phyloP scores from a whole-genome alignment of 1,139 yeast genomes.

The Kodamaea arcana region DNA sequence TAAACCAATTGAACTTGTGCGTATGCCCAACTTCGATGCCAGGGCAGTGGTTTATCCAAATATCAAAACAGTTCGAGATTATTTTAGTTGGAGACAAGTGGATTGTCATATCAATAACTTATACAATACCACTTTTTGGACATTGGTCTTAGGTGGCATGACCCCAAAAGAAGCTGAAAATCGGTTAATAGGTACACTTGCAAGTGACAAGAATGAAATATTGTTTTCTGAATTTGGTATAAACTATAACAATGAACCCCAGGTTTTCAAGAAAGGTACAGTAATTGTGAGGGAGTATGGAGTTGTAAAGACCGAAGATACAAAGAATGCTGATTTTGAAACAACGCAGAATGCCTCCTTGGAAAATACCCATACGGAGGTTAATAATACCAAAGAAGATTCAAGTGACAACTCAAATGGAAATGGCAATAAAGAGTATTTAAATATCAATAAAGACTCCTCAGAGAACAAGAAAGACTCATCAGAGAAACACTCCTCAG shows the following conservation, averaged over 20 bases:
- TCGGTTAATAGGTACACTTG: conserved; percentile 64
- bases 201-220: conserved; percentile 85
- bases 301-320: conserved; percentile 1
- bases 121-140: conserved; percentile 93
- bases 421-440: conserved; percentile 2
- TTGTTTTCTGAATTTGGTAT: conserved; percentile 72
- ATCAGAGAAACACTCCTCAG: no score
- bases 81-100: conserved; percentile 92
- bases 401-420: no score
- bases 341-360: conserved; percentile 4
- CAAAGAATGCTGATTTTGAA: conserved; percentile 1
- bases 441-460: not conserved
- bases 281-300: conserved; percentile 54
- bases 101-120: conserved; percentile 95
- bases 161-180: conserved; percentile 78
- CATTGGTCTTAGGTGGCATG: conserved; percentile 70
- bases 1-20: conserved; percentile 28
- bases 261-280: conserved; percentile 84
- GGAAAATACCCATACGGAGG: not conserved
- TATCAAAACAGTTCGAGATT: conserved; percentile 59
- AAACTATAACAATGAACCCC: conserved; percentile 88
- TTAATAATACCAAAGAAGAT: no score
- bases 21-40: conserved; percentile 86
- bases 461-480: conserved; percentile 3
- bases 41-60: conserved; percentile 86